Conservation (phyloP, 2,329 filamentous ascomycete species). For the Ceratocystis cubensis region DNA sequence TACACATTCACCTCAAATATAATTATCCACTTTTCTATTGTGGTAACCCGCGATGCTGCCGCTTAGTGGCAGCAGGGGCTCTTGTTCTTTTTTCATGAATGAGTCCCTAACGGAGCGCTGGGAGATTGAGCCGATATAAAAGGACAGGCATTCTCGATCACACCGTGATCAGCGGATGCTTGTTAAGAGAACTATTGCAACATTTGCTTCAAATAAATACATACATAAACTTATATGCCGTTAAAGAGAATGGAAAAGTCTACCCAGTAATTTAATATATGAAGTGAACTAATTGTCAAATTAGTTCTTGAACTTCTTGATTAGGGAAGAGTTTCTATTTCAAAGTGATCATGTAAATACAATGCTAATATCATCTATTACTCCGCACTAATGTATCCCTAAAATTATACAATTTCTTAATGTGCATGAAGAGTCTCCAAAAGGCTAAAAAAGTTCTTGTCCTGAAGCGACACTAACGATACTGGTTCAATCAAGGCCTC, state of each 20-base stretch:
- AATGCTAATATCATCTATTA: too few relatives aligned
- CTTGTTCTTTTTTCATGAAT: conserved; percentile 43
- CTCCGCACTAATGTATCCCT: too few relatives aligned
- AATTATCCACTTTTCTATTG: conserved; percentile 3
- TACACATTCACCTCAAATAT: neutral
- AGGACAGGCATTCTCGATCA: conserved; percentile 18
- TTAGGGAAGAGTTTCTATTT: too few relatives aligned
- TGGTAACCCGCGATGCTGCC: conserved; percentile 51
- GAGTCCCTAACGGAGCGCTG: conserved; percentile 61
- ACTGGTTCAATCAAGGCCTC: conserved; percentile 45
- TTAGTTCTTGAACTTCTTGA: too few relatives aligned
- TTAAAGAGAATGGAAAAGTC: too few relatives aligned
- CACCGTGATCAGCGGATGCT: conserved; percentile 28
- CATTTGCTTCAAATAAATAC: conserved; percentile 22
- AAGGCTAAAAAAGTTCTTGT: conserved; percentile 25
- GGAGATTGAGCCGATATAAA: conserved; percentile 35
- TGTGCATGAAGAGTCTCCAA: conserved; percentile 15
- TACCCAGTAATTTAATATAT: too few relatives aligned
- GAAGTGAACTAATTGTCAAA: too few relatives aligned
- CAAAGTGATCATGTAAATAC: too few relatives aligned
- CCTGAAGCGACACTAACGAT: conserved; percentile 28
- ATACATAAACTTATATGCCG: too few relatives aligned
- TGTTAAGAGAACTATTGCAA: conserved; percentile 35
- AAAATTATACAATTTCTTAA: neutral
- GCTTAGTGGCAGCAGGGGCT: conserved; percentile 46